phyloP scores from a whole-genome alignment of 495 filamentous ascomycete species.

The Aeminium ludgeri region DNA sequence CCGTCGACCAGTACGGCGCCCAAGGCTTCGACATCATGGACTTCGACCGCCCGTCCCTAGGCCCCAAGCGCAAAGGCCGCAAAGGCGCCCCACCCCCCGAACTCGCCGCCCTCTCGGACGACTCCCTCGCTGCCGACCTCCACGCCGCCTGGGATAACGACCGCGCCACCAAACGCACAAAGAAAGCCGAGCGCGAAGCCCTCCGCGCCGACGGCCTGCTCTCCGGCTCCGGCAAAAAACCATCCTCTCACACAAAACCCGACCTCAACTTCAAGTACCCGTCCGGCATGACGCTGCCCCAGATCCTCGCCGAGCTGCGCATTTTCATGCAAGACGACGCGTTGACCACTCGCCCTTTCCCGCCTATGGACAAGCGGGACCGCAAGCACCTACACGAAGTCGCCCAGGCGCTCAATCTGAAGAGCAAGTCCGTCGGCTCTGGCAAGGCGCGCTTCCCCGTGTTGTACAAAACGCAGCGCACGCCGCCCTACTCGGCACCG shows the following conservation, averaged over 20 bases:
- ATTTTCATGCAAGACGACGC: slow-evolving; percentile 48
- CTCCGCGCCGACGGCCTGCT: slow-evolving; percentile 64
- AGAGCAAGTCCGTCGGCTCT: slow-evolving; percentile 66
- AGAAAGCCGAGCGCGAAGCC: slow-evolving; percentile 63
- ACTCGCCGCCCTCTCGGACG: slow-evolving; percentile 40
- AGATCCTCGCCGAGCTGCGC: slow-evolving; percentile 56
- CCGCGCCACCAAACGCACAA: slow-evolving; percentile 59
- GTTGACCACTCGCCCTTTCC: slow-evolving; percentile 59
- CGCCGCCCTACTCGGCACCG: slow-evolving; percentile 33
- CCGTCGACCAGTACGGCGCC: slow-evolving; percentile 43
- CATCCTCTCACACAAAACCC: no score
- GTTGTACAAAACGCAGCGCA: slow-evolving; percentile 54
- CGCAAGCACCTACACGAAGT: slow-evolving; percentile 65
- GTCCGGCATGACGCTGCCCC: slow-evolving; percentile 48
- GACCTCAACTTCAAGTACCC: slow-evolving; percentile 58
- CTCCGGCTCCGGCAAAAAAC: slow-evolving; percentile 36
- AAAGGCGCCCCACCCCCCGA: slow-evolving; percentile 32
- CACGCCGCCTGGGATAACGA: slow-evolving; percentile 54
- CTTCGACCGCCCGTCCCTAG: slow-evolving; percentile 46
- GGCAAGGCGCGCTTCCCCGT: slow-evolving; percentile 59
- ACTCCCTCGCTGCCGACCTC: slow-evolving; percentile 50
- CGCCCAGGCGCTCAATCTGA: slow-evolving; percentile 52
- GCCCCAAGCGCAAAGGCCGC: slow-evolving; percentile 40
- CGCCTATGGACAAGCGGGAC: slow-evolving; percentile 63
- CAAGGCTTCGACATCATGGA: slow-evolving; percentile 70